Evolutionary conservation across 768 basidiomycete genomes (phyloP), one percentile per base, ranked within the genome.

Genomic region (Ramaria rubella): DNA sequence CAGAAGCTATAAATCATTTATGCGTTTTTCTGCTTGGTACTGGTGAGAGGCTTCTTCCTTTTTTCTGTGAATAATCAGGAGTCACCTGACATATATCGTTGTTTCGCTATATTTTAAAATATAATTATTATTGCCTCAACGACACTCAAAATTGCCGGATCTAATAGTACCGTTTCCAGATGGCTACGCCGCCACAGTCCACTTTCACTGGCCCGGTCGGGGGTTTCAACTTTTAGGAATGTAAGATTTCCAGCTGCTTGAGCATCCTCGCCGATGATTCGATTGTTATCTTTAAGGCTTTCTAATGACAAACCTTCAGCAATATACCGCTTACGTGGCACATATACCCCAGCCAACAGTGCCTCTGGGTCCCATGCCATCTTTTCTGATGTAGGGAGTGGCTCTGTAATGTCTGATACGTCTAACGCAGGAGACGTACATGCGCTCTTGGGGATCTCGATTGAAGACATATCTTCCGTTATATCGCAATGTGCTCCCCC

Each of bases 241-340:
- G 91, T 89, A 62, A 64, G 87, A 72, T 26, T 12, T 51, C 52
- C 26, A n/a, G n/a, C n/a, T n/a, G n/a, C n/a, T n/a, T 11, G 26
- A 17, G 4, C 4, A 3, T 31, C 19, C 44, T 12, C 21, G 21
- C 34, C 15, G 19, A 29, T 48, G 4, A 34, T 45, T 52, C 40
- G 12, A 57, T 30, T 52, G 23, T 24, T 12, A 12, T n/a, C 14
- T 5, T 31, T 12, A 60, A 93, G 90, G 83, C 76, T 94, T 24
- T 90, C 90, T 14, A 92, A 92, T 65, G 89, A 91, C 30, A 92
- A 92, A 66, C 90, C 90, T 0, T 90, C 89, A 11, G 88, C 90
- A 0, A 90, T 93, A 64, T 92, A 92, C 72, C 88, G 90, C 23
- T 75, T 92, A 23, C 80, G 84, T 4, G 83, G 86, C 7, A 79